Percentiles rank a stretch among this genome's conserved stretches.
These are phyloP conservation scores for Monilinia fructicola DNA, from an alignment of 2,329 filamentous ascomycete species.

Conservation along the genomic window DNA sequence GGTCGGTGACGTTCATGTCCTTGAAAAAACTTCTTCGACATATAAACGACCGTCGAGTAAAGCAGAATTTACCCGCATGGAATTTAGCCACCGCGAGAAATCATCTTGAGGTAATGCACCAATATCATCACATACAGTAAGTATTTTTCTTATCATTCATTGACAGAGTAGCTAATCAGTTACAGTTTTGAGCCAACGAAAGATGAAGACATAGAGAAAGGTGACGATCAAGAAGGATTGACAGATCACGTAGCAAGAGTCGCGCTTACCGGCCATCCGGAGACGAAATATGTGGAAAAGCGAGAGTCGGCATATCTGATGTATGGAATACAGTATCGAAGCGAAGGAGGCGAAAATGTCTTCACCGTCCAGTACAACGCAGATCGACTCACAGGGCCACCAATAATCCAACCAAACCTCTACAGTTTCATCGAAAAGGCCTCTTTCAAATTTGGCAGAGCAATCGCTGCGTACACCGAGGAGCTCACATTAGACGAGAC, in stretches of 20 bases:
- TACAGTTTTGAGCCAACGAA: neutral
- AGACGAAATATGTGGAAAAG: slow-evolving; percentile 34
- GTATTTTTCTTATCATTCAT: neutral
- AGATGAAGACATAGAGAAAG: neutral
- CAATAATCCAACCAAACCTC: slow-evolving; percentile 36
- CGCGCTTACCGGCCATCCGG: slow-evolving; percentile 35
- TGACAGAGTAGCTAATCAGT: neutral
- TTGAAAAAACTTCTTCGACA: slow-evolving; percentile 4
- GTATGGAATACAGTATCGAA: neutral
- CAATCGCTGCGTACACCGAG: slow-evolving; percentile 23
- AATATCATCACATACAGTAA: slow-evolving; percentile 14
- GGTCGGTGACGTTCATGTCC: neutral
- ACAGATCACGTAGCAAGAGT: slow-evolving; percentile 28
- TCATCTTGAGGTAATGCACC: neutral
- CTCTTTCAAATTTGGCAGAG: slow-evolving; percentile 33
- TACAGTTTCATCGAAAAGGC: slow-evolving; percentile 28
- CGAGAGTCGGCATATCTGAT: neutral
- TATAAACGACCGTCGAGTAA: neutral
- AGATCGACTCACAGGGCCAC: slow-evolving; percentile 26
- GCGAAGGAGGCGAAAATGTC: neutral
- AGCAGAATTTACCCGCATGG: neutral
- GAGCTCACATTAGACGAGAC: neutral
- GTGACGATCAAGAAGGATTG: neutral
- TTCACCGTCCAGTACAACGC: slow-evolving; percentile 31
- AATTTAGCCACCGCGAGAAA: neutral